Evolutionary conservation across 179 eudicot species (phyloP).

Genomic region (Corrigiola litoralis): DNA sequence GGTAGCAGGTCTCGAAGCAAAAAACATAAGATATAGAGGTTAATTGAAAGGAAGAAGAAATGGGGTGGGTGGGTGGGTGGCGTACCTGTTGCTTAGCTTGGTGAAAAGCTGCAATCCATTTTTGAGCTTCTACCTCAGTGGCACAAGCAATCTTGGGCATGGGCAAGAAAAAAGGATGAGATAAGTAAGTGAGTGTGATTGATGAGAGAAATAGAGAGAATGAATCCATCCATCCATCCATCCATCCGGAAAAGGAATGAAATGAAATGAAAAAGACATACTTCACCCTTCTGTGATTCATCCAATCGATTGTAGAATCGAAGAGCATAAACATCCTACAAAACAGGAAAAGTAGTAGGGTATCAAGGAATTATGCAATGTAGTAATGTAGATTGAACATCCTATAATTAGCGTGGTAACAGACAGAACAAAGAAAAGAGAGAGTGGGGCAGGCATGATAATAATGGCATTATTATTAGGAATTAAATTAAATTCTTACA

Average conservation of each 20-base stretch:
- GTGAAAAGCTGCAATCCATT: conserved; percentile 95
- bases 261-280: conserved; percentile 30
- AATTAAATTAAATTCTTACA: too few relatives aligned
- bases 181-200: background rate
- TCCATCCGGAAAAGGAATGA: background rate
- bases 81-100: conserved; percentile 89
- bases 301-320: conserved; percentile 91
- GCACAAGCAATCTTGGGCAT: conserved; percentile 90
- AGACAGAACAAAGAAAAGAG: background rate
- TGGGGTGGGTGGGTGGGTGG: too few relatives aligned
- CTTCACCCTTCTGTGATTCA: conserved; percentile 86
- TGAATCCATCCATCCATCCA: background rate
- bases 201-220: background rate
- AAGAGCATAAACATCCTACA: conserved; percentile 61
- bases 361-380: too few relatives aligned
- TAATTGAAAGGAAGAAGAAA: background rate
- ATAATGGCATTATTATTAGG: too few relatives aligned
- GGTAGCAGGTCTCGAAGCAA: background rate
- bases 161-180: conserved; percentile 10
- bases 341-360: too few relatives aligned
- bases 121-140: conserved; percentile 72
- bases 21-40: too few relatives aligned
- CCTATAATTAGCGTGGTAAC: too few relatives aligned
- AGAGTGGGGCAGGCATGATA: background rate
- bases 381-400: too few relatives aligned